Base-by-base conservation (phyloP, 1,284 basidiomycete species). In the Xanthoconium separans region DNA sequence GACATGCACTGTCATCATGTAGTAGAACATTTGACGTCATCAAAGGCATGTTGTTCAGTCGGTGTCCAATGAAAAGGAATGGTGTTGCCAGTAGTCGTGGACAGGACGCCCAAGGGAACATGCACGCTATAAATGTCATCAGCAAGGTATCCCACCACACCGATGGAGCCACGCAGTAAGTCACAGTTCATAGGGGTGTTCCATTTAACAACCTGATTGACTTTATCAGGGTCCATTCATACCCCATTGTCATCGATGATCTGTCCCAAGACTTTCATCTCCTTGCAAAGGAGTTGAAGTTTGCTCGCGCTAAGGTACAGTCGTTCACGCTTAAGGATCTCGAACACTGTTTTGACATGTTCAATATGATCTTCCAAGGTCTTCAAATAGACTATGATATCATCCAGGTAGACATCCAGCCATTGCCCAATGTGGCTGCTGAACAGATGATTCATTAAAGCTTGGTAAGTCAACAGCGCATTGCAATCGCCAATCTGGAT, bases 401-500 rank as follows among this genome's bases (percentile, higher is more conserved):
- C 65, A 51, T 76, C 61, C 0, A 70, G 43, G 40, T 67, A 68
- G 1, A 68, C 57, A 13, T 65, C 58, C 59, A 67, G 58, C 47
- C 60, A 68, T 2, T 49, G 5, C 0, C 64, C 60, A 1, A 69
- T 59, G 24, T 59, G 64, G 0, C 53, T 42, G 0, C 57, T 54
- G 36, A 74, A 73, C 0, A 73, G 34, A 4, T 66, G 43, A 30
- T 68, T 70, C 71, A 74, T 73, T 2, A 70, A 15, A 0, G 56
- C 50, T 24, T 70, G 68, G 52, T 63, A 71, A 0, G 68, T 71
- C 0, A 59, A 57, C 0, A 59, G 57, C 0, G 58, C 54, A 31
- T 73, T 73, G 22, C 70, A 70, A 27, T 73, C 68, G 0, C 71
- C 64, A 1, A 63, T 63, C 11, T 73, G 72, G 34, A 77, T 64